These are phyloP conservation scores for cucumber (Cucumis sativus) DNA, from an alignment of 306 rosid species.

Conservation along the genomic window Cucumber_9930_V3 NC_026660.2:3997001-3997500, in stretches of 20 bases:
- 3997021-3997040: constrained; percentile 50
- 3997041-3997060: constrained; percentile 67
- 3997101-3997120: neutral
- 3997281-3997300: constrained; percentile 20
- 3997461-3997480: neutral
- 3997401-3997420: constrained; percentile 31
- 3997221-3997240: constrained; percentile 36
- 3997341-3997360: constrained; percentile 74
- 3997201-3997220: constrained; percentile 23
- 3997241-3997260: neutral
- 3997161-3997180: constrained; percentile 4
- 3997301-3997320: constrained; percentile 26
- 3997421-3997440: constrained; percentile 44
- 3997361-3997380: constrained; percentile 36
- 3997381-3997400: constrained; percentile 24
- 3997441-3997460: neutral
- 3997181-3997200: constrained; percentile 15
- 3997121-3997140: neutral
- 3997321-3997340: constrained; percentile 54
- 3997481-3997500: neutral
- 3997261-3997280: constrained; percentile 19
- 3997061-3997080: constrained; percentile 50
- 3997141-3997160: neutral
- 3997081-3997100: constrained; percentile 31
- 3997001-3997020: constrained; percentile 21